phyloP scores from a whole-genome alignment of 2,329 filamentous ascomycete species.

The Pseudogymnoascus sp. region DNA sequence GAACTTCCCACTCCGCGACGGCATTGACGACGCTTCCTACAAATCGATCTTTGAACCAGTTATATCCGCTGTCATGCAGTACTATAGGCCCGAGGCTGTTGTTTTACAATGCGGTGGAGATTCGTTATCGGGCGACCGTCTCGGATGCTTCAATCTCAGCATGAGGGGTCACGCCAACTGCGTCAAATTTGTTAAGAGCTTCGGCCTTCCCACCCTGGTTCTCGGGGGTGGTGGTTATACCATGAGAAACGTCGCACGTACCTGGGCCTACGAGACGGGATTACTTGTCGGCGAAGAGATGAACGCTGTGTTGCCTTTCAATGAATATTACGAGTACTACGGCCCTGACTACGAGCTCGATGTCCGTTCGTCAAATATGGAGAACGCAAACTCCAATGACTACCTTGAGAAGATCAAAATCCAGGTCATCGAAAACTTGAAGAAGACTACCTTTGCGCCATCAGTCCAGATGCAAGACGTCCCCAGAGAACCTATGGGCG shows the following conservation, averaged over 20 bases:
- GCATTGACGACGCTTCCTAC: slow-evolving; percentile 85
- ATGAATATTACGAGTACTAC: slow-evolving; percentile 96
- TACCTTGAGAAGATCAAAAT: slow-evolving; percentile 78
- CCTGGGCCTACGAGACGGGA: slow-evolving; percentile 96
- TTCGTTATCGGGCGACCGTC: slow-evolving; percentile 83
- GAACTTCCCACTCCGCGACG: slow-evolving; percentile 86
- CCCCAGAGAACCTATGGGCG: slow-evolving; percentile 53
- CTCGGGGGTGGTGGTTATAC: slow-evolving; percentile 95
- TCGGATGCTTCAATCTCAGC: slow-evolving; percentile 96
- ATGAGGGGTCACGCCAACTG: slow-evolving; percentile 95
- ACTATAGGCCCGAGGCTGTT: slow-evolving; percentile 83
- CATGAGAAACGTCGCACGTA: slow-evolving; percentile 90
- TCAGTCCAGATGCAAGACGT: slow-evolving; percentile 87
- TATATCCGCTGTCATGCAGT: slow-evolving; percentile 77
- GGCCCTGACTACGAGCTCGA: slow-evolving; percentile 85
- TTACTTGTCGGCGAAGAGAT: slow-evolving; percentile 78
- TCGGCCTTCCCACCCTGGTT: slow-evolving; percentile 78
- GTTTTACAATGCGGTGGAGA: slow-evolving; percentile 95
- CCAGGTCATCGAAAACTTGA: slow-evolving; percentile 76
- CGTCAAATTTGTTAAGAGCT: slow-evolving; percentile 83
- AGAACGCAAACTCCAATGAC: slow-evolving; percentile 79
- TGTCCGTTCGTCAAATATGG: slow-evolving; percentile 79
- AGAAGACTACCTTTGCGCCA: slow-evolving; percentile 77
- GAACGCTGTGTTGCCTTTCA: slow-evolving; percentile 78
- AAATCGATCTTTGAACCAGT: slow-evolving; percentile 87